Evolutionary conservation across 805 yeast genomes (phyloP).

Genomic region (Candida fluviatilis): DNA sequence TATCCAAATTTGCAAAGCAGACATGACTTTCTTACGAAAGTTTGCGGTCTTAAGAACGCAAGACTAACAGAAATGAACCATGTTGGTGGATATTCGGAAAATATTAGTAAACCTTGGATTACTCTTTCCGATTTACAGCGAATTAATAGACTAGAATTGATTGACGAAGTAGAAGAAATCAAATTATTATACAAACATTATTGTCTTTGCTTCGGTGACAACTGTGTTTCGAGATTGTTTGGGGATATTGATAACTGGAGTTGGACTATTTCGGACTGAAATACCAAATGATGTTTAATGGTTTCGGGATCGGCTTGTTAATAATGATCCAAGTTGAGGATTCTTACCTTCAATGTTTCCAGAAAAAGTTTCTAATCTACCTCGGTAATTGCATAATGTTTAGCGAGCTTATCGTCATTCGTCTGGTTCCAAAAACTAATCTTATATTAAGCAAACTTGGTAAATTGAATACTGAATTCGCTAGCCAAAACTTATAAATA

Average conservation of each 20-base stretch:
- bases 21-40: conserved; percentile 16
- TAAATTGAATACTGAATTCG: too few species aligned
- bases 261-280: conserved; percentile 7
- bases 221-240: background rate
- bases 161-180: conserved; percentile 76
- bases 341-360: too few species aligned
- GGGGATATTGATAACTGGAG: conserved; percentile 10
- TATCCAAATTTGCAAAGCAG: conserved; percentile 43
- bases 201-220: conserved; percentile 36
- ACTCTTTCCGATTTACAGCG: conserved; percentile 33
- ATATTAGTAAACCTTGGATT: conserved; percentile 38
- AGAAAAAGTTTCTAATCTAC: too few species aligned
- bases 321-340: too few species aligned
- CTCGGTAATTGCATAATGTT: too few species aligned
- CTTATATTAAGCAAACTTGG: too few species aligned
- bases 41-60: conserved; percentile 24
- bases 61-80: conserved; percentile 45
- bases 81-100: conserved; percentile 33
- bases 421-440: too few species aligned
- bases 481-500: too few species aligned
- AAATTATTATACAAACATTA: conserved; percentile 60
- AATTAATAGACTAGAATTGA: conserved; percentile 53
- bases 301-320: too few species aligned
- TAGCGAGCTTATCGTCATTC: too few species aligned
- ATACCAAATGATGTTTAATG: too few species aligned